Evolutionary conservation across 1,284 basidiomycete species (phyloP), one percentile per base, ranked within the genome.

Genomic region (Heterobasidion irregulare): DNA sequence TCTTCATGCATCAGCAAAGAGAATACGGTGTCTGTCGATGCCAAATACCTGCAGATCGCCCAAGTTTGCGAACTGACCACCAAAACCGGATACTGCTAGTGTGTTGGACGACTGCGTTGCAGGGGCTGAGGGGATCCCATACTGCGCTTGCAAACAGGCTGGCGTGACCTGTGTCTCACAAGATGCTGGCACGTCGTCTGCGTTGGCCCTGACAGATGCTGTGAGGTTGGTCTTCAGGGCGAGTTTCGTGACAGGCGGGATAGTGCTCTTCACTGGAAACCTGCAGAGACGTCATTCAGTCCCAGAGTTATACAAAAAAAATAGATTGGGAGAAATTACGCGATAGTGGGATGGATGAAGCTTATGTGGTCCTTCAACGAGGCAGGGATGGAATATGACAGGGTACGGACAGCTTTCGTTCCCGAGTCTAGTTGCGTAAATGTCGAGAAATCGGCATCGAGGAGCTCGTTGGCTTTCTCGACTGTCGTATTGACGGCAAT

Each of bases 381-480:
- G 0, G 59, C 50, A 1, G 72, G 72, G 43, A 75, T 62, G 2
- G 72, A 72, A 59, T 74, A 74, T 0, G 64, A 56, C 46, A 74
- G 66, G 4, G 72, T 75, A 54, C 72, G 70, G 52, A 68, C 58
- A 26, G 62, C 53, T 36, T 62, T 53, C 51, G 64, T 51, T 50
- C 69, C 67, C 9, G 64, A 69, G n/a, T 61, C 59, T 19, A 59
- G 50, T 58, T 74, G 68, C 34, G 59, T 64, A 60, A 70, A 74
- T 15, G 64, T 59, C 41, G 65, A 60, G 61, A 69, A 75, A 33
- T 72, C 57, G 36, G 71, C 62, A 33, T 59, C 57, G 26, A 75
- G 59, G 12, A 75, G 62, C 26, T 56, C 56, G 53, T 65, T 71
- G 8, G 72, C 74, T 57, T 71, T 63, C 57, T 63, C 63, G 43